Evolutionary conservation across 257 asterid genomes (phyloP).

Genomic region (Primulina huaijiensis): DNA sequence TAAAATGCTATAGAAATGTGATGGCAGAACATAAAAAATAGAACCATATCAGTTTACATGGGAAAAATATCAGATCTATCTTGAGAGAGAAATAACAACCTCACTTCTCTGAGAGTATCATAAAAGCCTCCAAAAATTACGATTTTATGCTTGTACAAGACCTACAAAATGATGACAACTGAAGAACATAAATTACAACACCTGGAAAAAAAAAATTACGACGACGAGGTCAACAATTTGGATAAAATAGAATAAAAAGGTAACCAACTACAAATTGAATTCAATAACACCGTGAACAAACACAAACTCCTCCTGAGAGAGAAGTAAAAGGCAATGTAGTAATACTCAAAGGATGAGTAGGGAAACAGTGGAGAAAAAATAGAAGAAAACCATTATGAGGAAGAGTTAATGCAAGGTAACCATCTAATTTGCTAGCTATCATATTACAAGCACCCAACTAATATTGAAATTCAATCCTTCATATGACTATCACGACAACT

Average conservation of each 20-base stretch:
- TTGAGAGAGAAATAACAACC: constrained; percentile 42
- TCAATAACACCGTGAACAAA: background rate
- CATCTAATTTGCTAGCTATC: too few species aligned
- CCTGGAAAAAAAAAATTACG: background rate
- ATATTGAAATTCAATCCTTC: too few species aligned
- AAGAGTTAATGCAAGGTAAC: too few species aligned
- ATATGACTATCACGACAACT: too few species aligned
- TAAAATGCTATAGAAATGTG: too few species aligned
- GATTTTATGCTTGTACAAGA: constrained; percentile 93
- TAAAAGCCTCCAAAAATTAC: constrained; percentile 93
- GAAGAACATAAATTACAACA: constrained; percentile 21
- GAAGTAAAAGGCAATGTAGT: background rate
- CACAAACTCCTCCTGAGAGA: background rate
- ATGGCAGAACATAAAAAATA: background rate
- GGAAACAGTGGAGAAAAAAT: background rate
- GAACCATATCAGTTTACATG: background rate
- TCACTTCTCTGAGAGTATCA: constrained; percentile 99
- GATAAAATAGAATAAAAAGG: background rate
- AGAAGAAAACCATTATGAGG: too few species aligned
- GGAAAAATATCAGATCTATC: constrained; percentile 1
- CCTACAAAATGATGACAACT: constrained; percentile 44
- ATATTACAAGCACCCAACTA: background rate
- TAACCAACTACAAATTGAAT: background rate
- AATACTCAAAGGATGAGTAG: background rate
- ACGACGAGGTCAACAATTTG: constrained; percentile 4